phyloP scores from a whole-genome alignment of 345 rosid genomes.

The Conringia planisiliqua region DNA sequence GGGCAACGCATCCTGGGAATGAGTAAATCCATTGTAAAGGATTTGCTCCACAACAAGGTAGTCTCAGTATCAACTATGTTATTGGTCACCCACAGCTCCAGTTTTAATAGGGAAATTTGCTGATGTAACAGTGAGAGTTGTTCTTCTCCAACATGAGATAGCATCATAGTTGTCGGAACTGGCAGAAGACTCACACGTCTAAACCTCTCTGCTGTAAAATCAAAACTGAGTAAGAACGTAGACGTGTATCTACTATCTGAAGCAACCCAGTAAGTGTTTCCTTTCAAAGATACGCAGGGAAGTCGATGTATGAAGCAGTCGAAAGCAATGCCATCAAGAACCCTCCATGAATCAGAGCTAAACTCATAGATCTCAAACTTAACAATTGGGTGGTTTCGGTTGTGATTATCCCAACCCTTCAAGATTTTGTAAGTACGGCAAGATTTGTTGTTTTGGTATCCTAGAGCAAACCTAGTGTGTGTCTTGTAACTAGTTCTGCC shows the following conservation, averaged over 20 bases:
- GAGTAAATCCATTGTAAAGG: neutral
- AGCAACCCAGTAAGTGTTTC: neutral
- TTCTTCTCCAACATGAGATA: neutral
- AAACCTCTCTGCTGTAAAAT: constrained; percentile 3
- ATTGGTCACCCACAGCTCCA: neutral
- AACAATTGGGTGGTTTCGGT: neutral
- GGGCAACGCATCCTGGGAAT: no score
- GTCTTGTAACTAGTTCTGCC: neutral
- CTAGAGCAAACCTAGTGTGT: neutral
- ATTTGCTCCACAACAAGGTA: neutral
- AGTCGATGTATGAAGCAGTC: neutral
- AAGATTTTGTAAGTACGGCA: neutral
- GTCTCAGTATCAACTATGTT: neutral
- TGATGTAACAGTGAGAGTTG: neutral
- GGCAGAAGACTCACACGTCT: neutral
- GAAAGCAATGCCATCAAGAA: neutral
- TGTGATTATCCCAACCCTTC: neutral
- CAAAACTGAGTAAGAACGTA: neutral
- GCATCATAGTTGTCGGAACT: neutral
- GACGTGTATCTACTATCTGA: neutral
- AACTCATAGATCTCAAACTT: neutral
- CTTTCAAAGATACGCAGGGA: neutral
- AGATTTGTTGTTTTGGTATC: neutral
- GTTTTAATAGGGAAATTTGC: accelerated
- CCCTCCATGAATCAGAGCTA: constrained; percentile 8